Evolutionary conservation across 768 basidiomycete genomes (phyloP).

Genomic region (Podaxis carcinomalis): DNA sequence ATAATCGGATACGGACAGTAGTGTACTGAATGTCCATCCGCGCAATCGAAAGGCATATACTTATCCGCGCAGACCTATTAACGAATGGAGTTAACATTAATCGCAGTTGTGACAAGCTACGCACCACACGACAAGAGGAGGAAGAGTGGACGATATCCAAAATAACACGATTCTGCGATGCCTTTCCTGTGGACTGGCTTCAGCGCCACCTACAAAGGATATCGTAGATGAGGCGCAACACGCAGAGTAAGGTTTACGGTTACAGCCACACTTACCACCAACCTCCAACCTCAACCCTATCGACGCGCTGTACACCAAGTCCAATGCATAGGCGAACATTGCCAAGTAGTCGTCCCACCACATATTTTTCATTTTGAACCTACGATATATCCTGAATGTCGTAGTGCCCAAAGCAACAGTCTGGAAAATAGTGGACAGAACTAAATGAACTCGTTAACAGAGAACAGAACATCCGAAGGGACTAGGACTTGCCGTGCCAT

Average conservation of each 20-base stretch:
- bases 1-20: background rate
- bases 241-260: background rate
- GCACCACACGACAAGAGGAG: constrained; percentile 7
- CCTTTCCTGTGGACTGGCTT: background rate
- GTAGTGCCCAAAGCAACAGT: background rate
- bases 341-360: constrained; percentile 11
- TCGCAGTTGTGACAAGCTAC: background rate
- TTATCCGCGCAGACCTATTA: constrained; percentile 1
- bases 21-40: constrained; percentile 3
- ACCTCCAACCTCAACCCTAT: background rate
- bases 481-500: background rate
- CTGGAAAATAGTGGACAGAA: background rate
- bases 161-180: background rate
- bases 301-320: background rate
- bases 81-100: too few species aligned
- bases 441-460: background rate
- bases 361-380: background rate
- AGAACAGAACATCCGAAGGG: background rate
- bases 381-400: background rate
- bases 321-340: background rate
- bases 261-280: background rate
- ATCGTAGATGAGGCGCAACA: too few species aligned
- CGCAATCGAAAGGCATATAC: constrained; percentile 5
- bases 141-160: background rate
- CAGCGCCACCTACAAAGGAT: background rate